Conservation (phyloP, 768 basidiomycete genomes). For the Hypholoma fasciculare region DNA sequence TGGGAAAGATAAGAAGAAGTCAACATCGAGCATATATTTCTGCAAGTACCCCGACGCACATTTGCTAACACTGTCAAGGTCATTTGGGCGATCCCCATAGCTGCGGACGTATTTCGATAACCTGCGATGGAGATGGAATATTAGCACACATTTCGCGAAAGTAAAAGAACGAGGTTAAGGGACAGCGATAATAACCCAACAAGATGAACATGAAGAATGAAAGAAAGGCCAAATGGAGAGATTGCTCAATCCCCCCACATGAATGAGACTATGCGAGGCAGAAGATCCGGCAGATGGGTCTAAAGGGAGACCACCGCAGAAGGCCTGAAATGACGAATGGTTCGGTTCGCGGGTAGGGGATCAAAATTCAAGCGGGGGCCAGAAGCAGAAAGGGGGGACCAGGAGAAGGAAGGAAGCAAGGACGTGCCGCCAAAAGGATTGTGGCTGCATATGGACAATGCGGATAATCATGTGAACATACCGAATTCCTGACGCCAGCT, state of each 20-base stretch:
- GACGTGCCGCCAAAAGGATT: neutral
- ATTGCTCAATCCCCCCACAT: too few species aligned
- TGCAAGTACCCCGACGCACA: slow-evolving; percentile 42
- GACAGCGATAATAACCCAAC: neutral
- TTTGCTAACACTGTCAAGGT: slow-evolving; percentile 69
- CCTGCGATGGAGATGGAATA: slow-evolving; percentile 22
- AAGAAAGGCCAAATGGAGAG: neutral
- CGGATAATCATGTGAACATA: slow-evolving; percentile 9
- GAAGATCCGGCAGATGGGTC: neutral
- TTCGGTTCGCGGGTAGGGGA: neutral
- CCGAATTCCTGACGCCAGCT: slow-evolving; percentile 62
- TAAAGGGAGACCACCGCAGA: neutral
- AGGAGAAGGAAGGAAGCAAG: neutral
- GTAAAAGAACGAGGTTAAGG: neutral
- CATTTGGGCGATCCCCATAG: slow-evolving; percentile 70
- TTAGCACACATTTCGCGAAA: neutral
- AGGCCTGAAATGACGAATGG: neutral
- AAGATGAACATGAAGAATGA: slow-evolving; percentile 2
- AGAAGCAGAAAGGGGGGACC: slow-evolving; percentile 13
- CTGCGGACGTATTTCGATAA: slow-evolving; percentile 71
- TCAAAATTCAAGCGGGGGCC: slow-evolving; percentile 1
- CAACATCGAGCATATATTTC: neutral
- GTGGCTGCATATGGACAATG: neutral
- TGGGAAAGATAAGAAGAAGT: slow-evolving; percentile 19
- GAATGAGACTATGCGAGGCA: neutral